These are phyloP conservation scores for Penicillium subrubescens DNA, from an alignment of 495 filamentous ascomycete species.

Conservation along the genomic window DNA sequence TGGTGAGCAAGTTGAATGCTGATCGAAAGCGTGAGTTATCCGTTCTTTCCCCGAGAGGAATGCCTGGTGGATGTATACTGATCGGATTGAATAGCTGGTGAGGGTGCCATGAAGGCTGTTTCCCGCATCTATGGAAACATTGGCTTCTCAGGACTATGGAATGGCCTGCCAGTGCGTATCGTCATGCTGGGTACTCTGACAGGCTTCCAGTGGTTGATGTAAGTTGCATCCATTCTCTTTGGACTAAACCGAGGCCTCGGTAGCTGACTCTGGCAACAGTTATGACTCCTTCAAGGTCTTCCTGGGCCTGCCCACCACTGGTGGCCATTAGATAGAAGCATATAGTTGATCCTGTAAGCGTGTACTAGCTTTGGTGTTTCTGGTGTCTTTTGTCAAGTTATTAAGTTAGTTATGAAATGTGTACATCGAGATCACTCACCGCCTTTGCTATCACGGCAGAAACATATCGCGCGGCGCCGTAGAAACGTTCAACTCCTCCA, in stretches of 20 bases:
- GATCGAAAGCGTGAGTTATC: slow-evolving; percentile 58
- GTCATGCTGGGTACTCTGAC: slow-evolving; percentile 66
- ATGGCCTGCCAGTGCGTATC: slow-evolving; percentile 66
- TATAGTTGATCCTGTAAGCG: neutral
- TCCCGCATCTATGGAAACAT: slow-evolving; percentile 72
- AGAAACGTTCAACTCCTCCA: slow-evolving; percentile 10
- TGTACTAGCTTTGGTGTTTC: slow-evolving; percentile 1
- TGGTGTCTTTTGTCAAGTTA: neutral
- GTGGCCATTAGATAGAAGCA: slow-evolving; percentile 49
- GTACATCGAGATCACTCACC: slow-evolving; percentile 11
- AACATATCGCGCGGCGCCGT: slow-evolving; percentile 16
- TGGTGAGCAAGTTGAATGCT: slow-evolving; percentile 72
- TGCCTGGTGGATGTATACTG: neutral
- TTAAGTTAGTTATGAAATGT: neutral
- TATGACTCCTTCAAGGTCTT: slow-evolving; percentile 80
- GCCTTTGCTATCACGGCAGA: slow-evolving; percentile 34
- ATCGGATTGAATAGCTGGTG: slow-evolving; percentile 50
- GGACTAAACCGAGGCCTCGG: neutral
- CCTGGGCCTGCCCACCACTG: slow-evolving; percentile 68
- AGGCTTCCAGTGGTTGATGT: slow-evolving; percentile 77
- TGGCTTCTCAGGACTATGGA: slow-evolving; percentile 70
- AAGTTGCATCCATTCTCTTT: slow-evolving; percentile 22
- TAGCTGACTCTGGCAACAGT: slow-evolving; percentile 20
- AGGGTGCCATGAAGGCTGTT: slow-evolving; percentile 62
- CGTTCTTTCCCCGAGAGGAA: neutral